Evolutionary conservation across 2,329 filamentous ascomycete genomes (phyloP).

Genomic region (Ustulina deusta): DNA sequence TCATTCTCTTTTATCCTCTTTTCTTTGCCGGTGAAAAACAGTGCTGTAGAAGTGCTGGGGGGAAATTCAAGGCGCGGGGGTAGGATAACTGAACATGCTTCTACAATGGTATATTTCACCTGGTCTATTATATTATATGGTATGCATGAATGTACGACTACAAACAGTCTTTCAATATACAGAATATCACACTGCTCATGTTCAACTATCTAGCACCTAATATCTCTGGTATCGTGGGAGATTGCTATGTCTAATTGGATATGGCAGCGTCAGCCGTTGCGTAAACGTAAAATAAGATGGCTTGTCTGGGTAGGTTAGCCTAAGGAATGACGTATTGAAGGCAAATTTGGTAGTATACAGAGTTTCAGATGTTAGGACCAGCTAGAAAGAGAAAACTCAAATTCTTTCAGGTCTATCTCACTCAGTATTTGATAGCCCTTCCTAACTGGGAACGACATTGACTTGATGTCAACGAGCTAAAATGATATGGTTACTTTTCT

Average conservation of each 20-base stretch:
- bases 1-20: constrained; percentile 30
- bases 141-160: constrained; percentile 38
- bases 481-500: too few species aligned
- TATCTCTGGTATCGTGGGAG: not conserved
- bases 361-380: too few species aligned
- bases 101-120: constrained; percentile 16
- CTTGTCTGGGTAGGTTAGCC: not conserved
- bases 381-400: too few species aligned
- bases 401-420: too few species aligned
- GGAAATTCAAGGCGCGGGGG: not conserved
- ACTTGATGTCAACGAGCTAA: too few species aligned
- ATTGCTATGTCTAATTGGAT: not conserved
- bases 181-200: not conserved
- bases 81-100: constrained; percentile 13
- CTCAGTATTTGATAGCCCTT: too few species aligned
- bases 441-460: too few species aligned
- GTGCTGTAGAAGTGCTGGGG: not conserved
- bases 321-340: too few species aligned
- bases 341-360: too few species aligned
- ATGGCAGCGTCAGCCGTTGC: too few species aligned
- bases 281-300: too few species aligned
- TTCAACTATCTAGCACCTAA: not conserved
- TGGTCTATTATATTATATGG: constrained; percentile 23
- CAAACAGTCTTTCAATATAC: constrained; percentile 20
- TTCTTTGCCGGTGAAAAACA: not conserved